Evolutionary conservation across 257 asterid genomes (phyloP).

Genomic region (Mitragyna speciosa): DNA sequence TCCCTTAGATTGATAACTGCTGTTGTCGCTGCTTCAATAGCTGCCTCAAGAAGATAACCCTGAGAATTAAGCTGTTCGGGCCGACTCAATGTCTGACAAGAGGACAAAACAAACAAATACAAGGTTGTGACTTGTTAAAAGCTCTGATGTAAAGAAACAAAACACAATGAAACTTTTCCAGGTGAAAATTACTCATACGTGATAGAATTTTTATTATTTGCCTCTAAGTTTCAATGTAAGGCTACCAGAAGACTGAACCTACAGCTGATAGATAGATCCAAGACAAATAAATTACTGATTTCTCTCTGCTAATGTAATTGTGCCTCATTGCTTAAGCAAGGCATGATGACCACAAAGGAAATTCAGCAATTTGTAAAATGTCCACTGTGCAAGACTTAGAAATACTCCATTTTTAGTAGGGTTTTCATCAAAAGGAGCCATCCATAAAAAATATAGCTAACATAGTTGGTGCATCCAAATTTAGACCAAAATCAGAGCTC

Average conservation of each 20-base stretch:
- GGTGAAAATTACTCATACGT: background rate
- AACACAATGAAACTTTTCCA: background rate
- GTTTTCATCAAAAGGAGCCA: background rate
- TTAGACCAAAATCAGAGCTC: background rate
- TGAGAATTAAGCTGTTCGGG: constrained; percentile 62
- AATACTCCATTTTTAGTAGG: background rate
- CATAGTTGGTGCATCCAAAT: background rate
- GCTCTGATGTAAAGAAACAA: background rate
- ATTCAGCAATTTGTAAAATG: background rate
- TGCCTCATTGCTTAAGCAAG: background rate
- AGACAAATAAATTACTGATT: background rate
- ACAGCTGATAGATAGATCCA: background rate
- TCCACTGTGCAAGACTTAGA: background rate
- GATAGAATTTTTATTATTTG: background rate
- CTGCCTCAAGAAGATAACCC: constrained; percentile 72
- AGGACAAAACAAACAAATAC: constrained; percentile 24
- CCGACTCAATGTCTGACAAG: constrained; percentile 55
- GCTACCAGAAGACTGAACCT: background rate
- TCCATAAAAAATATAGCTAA: background rate
- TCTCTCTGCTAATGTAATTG: background rate
- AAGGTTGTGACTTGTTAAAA: background rate
- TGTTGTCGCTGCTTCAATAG: constrained; percentile 88
- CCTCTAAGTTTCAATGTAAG: background rate
- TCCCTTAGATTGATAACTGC: constrained; percentile 64
- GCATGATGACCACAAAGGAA: background rate